Conservation (phyloP, 1,139 yeast genomes). For the Debaryomyces nepalensis region DNA sequence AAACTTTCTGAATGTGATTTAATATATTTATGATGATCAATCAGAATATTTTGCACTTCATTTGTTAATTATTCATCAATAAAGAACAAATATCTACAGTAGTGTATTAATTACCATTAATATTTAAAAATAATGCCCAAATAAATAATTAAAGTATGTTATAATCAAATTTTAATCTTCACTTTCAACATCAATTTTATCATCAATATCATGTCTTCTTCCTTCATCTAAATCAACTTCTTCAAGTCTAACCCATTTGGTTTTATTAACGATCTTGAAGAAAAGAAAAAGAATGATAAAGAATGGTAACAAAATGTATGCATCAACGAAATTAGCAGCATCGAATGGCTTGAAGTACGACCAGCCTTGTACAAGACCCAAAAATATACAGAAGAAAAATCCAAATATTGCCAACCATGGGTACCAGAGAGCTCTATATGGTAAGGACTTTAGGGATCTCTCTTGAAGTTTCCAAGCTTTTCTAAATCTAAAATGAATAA, state of each 20-base stretch:
- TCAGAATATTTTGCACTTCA: no score
- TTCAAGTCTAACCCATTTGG: slow-evolving; percentile 44
- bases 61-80: no score
- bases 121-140: not conserved
- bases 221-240: slow-evolving; percentile 55
- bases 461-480: slow-evolving; percentile 52
- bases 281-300: slow-evolving; percentile 44
- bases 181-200: slow-evolving; percentile 8
- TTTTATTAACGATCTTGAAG: slow-evolving; percentile 43
- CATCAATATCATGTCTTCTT: slow-evolving; percentile 38
- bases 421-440: slow-evolving; percentile 56
- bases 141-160: not conserved
- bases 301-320: slow-evolving; percentile 65
- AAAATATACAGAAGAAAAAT: slow-evolving; percentile 52
- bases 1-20: no score
- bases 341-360: slow-evolving; percentile 63
- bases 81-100: no score
- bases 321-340: slow-evolving; percentile 65
- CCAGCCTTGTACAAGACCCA: slow-evolving; percentile 74
- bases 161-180: not conserved
- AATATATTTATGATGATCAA: no score
- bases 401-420: slow-evolving; percentile 60
- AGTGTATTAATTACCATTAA: no score
- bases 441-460: slow-evolving; percentile 51
- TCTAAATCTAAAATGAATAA: slow-evolving; percentile 55